Evolutionary conservation across 1,284 basidiomycete genomes (phyloP).

Genomic region (Ustilago sp.): DNA sequence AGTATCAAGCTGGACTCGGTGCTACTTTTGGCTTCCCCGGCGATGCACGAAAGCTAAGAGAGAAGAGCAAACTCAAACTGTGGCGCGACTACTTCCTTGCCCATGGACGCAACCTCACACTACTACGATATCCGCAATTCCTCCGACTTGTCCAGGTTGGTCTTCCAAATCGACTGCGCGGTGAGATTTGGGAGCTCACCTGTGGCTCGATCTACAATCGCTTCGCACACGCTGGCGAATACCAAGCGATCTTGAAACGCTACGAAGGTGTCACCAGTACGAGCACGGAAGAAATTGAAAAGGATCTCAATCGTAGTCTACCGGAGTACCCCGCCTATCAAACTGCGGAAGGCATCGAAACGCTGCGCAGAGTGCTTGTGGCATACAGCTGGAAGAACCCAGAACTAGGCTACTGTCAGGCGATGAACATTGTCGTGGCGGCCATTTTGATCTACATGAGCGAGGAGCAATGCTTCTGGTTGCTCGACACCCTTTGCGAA

Average conservation of each 20-base stretch:
- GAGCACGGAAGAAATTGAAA: conserved; percentile 98
- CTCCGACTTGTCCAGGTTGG: conserved; percentile 97
- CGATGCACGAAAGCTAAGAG: conserved; percentile 73
- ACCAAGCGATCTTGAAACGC: conserved; percentile 81
- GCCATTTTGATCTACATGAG: conserved; percentile 97
- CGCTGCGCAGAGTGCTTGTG: conserved; percentile 88
- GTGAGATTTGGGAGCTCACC: conserved; percentile 98
- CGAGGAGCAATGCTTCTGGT: conserved; percentile 98
- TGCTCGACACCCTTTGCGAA: conserved; percentile 94
- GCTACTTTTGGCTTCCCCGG: conserved; percentile 69
- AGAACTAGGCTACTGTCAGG: conserved; percentile 73
- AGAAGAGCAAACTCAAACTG: conserved; percentile 96
- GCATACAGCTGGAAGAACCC: conserved; percentile 98
- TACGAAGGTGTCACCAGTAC: conserved; percentile 84
- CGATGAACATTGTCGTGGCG: conserved; percentile 80
- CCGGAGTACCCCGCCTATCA: conserved; percentile 69
- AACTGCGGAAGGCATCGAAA: conserved; percentile 69
- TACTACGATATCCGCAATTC: conserved; percentile 96
- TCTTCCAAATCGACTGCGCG: conserved; percentile 90
- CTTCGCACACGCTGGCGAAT: conserved; percentile 86
- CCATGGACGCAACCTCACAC: conserved; percentile 87
- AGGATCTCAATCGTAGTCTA: conserved; percentile 85
- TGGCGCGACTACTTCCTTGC: conserved; percentile 85
- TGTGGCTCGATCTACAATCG: conserved; percentile 91
- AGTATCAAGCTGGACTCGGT: conserved; percentile 63